phyloP scores from a whole-genome alignment of 768 basidiomycete genomes.

The Astraeus odoratus region DNA sequence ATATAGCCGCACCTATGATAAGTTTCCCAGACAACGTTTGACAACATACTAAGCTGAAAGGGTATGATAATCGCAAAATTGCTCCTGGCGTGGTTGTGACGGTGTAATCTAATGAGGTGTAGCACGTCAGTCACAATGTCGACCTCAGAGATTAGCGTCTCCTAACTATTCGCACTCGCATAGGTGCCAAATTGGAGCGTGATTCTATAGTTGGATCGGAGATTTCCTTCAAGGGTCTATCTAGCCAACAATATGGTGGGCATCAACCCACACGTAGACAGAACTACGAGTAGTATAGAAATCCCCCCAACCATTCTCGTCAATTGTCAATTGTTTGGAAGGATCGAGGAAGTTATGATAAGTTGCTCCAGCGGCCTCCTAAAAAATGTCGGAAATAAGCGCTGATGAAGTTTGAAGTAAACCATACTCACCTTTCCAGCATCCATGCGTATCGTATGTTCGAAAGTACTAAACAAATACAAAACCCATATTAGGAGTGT shows the following conservation, averaged over 20 bases:
- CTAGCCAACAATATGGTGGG: background rate
- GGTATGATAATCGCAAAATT: no score
- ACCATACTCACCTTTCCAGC: slow-evolving; percentile 49
- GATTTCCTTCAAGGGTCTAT: no score
- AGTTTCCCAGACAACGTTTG: no score
- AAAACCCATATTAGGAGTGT: background rate
- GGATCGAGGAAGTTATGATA: slow-evolving; percentile 45
- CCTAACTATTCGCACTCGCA: no score
- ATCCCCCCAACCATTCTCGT: slow-evolving; percentile 54
- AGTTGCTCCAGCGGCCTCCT: slow-evolving; percentile 27
- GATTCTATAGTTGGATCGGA: no score
- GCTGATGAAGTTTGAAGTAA: slow-evolving; percentile 4
- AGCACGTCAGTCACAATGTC: no score
- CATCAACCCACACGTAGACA: slow-evolving; percentile 55
- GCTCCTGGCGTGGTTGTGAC: no score
- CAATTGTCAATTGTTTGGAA: slow-evolving; percentile 38
- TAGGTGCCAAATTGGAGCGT: no score
- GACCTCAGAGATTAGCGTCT: no score
- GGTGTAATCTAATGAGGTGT: no score
- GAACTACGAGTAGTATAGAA: slow-evolving; percentile 53
- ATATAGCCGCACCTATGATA: no score
- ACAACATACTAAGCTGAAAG: no score
- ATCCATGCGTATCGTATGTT: slow-evolving; percentile 48
- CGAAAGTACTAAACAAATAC: slow-evolving; percentile 14
- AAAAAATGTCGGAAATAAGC: slow-evolving; percentile 13